Percentiles rank a stretch among this genome's conserved stretches.
Evolutionary conservation across 768 basidiomycete species (phyloP).

Genomic region (Jaapia argillacea): DNA sequence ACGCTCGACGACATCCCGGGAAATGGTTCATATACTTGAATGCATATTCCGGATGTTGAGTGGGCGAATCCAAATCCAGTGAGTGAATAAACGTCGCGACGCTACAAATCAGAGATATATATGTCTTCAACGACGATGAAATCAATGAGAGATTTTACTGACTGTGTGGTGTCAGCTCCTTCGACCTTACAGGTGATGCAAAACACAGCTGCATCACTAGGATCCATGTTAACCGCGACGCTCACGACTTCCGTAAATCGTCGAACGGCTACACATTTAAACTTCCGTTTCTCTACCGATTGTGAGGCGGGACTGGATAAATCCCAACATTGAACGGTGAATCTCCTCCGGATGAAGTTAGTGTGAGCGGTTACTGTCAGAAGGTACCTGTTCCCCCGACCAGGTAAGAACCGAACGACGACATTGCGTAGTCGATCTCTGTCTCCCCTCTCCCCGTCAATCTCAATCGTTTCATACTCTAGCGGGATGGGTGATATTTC

Average conservation of each 20-base stretch:
- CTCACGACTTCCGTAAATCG: slow-evolving; percentile 27
- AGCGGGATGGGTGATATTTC: background rate
- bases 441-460: too few relatives aligned
- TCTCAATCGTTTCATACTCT: background rate
- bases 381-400: slow-evolving; percentile 30
- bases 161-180: background rate
- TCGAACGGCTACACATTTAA: slow-evolving; percentile 33
- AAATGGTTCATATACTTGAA: background rate
- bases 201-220: slow-evolving; percentile 22
- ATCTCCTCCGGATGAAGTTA: slow-evolving; percentile 13
- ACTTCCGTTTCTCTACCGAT: too few relatives aligned
- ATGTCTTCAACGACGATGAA: too few relatives aligned
- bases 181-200: slow-evolving; percentile 20
- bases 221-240: slow-evolving; percentile 35
- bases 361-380: slow-evolving; percentile 30
- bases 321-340: slow-evolving; percentile 44
- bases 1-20: background rate
- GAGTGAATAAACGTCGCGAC: background rate
- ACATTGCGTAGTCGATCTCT: background rate
- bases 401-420: slow-evolving; percentile 28
- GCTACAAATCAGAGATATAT: too few relatives aligned
- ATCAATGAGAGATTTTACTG: background rate
- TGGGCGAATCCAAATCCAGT: background rate
- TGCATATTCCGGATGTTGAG: background rate
- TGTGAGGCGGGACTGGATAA: background rate